Evolutionary conservation across 176 grass and related monocot genomes (phyloP), one percentile per base, ranked within the genome.

Genomic region (Urochloa ruziziensis): DNA sequence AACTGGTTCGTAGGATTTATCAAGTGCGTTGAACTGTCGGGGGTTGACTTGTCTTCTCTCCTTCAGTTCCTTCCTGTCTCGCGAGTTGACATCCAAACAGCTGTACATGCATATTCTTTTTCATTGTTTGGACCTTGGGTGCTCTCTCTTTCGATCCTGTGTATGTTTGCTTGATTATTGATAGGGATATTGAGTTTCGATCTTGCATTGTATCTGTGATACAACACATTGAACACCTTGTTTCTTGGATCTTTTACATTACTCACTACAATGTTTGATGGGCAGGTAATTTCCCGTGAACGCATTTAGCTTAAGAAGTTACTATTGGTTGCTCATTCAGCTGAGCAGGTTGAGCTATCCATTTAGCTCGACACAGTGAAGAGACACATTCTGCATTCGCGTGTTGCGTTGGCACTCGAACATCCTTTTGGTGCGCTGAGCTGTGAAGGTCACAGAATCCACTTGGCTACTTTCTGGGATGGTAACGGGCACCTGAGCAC

Each of bases 1-100:
- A 70, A 81, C 77, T 81, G 28, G 21, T 76, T 85, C 36, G 61
- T 82, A 62, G 70, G 77, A 85, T 79, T 82, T 85, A 51, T 62
- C 25, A 44, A 73, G 81, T 58, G 67, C 19, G 70, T 75, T 89
- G 53, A 77, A 80, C 77, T 77, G 60, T 60, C 46, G 60, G 14
- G 39, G 40, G 43, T 77, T 81, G 88, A 85, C 77, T 69, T 53
- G 87, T 81, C 62, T 67, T 42, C 43, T 67, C 87, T 54, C 10
- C 77, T 10, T 59, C n/a, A 39, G n/a, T 40, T 40, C n/a, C 2
- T 63, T 52, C 47, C 24, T 36, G 82, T 56, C 56, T 24, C 18
- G 18, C 52, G 74, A 62, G 75, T 71, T 52, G 56, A 80, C 76
- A 35, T 46, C 59, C 19, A 34, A 23, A 57, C 61, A 34, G 69